phyloP scores from a whole-genome alignment of 768 basidiomycete species.

The Kwoniella shandongensis region DNA sequence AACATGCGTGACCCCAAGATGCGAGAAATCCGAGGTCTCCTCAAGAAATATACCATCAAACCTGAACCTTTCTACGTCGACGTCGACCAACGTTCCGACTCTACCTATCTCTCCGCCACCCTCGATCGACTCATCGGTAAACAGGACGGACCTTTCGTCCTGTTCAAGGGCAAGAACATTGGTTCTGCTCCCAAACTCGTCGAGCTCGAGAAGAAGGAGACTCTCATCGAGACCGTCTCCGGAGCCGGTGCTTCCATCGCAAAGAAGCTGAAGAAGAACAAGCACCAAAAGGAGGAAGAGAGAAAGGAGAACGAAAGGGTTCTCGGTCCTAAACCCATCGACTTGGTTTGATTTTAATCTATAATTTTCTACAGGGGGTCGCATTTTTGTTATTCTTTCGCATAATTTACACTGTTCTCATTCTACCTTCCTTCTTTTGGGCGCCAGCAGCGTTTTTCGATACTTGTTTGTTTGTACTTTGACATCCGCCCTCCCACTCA shows the following conservation, averaged over 20 bases:
- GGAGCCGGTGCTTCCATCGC: conserved; percentile 18
- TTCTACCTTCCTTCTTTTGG: not conserved
- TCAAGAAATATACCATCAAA: conserved; percentile 27
- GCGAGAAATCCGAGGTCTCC: conserved; percentile 27
- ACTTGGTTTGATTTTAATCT: not conserved
- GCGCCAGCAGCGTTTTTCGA: too few species aligned
- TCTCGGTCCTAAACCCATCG: conserved; percentile 24
- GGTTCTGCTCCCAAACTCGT: conserved; percentile 10
- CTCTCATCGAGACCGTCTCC: conserved; percentile 25
- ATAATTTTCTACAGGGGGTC: not conserved
- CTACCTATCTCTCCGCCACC: conserved; percentile 4
- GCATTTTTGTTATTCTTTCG: not conserved
- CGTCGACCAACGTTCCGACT: conserved; percentile 38
- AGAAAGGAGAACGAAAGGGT: conserved; percentile 38
- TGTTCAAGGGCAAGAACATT: conserved; percentile 16
- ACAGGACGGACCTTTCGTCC: conserved; percentile 10
- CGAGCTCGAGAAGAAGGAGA: conserved; percentile 25
- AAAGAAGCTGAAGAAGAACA: conserved; percentile 36
- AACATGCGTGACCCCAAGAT: conserved; percentile 41
- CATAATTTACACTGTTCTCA: not conserved
- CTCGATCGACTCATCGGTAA: conserved; percentile 18
- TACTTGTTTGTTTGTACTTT: too few species aligned
- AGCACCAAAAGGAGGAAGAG: conserved; percentile 38
- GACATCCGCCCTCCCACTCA: too few species aligned
- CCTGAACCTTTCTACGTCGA: conserved; percentile 38